phyloP scores from a whole-genome alignment of 2,329 filamentous ascomycete genomes.

The Alternaria burnsii region DNA sequence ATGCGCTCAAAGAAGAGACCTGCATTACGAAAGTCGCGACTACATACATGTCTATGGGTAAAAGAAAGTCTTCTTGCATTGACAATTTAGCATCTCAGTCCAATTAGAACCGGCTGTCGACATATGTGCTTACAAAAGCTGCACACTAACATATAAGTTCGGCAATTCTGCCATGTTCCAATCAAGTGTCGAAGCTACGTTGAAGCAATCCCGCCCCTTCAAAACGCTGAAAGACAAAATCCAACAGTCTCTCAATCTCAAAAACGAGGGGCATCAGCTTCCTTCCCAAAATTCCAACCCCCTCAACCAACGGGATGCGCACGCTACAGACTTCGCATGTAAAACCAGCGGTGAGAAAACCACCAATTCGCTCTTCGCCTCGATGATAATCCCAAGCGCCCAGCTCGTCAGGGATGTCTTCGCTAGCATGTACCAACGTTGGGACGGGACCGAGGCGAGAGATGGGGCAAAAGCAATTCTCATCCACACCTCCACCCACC shows the following conservation, averaged over 20 bases:
- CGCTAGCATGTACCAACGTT: slow-evolving; percentile 7
- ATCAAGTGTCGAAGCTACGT: background rate
- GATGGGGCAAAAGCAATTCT: background rate
- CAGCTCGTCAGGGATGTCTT: background rate
- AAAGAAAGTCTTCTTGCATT: background rate
- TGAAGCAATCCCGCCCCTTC: background rate
- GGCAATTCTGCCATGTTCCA: background rate
- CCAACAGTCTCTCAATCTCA: background rate
- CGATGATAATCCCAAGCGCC: background rate
- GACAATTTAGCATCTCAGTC: background rate
- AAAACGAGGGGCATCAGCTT: slow-evolving; percentile 4
- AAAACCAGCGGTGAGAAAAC: slow-evolving; percentile 6
- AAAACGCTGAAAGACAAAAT: background rate
- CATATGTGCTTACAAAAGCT: background rate
- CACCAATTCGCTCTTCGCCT: background rate
- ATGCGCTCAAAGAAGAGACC: background rate
- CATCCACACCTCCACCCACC: slow-evolving; percentile 3
- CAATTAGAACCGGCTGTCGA: background rate
- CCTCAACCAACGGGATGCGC: background rate
- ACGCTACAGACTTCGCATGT: background rate
- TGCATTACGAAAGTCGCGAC: background rate
- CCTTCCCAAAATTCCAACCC: background rate
- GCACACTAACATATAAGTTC: background rate
- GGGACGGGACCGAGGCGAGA: slow-evolving; percentile 7
- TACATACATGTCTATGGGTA: background rate